Evolutionary conservation across 1,139 yeast genomes (phyloP).

Genomic region (Protomyces macrosporus): DNA sequence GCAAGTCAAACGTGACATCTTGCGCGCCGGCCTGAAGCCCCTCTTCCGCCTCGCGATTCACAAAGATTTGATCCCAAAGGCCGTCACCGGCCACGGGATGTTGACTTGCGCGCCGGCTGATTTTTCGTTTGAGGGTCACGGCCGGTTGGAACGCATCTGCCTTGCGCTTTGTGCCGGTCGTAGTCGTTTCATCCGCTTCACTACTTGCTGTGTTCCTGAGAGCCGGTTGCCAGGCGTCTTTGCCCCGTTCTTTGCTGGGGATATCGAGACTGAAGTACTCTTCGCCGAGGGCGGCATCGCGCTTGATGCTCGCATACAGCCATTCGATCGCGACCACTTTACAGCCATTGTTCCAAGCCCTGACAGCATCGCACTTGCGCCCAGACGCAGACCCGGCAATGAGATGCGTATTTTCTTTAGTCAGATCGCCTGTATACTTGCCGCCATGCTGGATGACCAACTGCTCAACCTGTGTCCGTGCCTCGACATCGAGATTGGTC

Average conservation of each 20-base stretch:
- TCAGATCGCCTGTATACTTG: slow-evolving; percentile 51
- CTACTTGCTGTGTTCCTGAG: not conserved
- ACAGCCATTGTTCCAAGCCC: slow-evolving; percentile 52
- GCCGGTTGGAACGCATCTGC: not conserved
- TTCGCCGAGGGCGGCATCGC: slow-evolving; percentile 29
- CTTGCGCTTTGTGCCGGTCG: not conserved
- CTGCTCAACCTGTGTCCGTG: slow-evolving; percentile 41
- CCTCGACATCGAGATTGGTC: slow-evolving; percentile 46
- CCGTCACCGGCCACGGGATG: not conserved
- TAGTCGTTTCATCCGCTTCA: not conserved
- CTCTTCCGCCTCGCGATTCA: not conserved
- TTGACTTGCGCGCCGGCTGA: not conserved
- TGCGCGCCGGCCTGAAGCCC: not conserved
- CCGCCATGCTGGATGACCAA: slow-evolving; percentile 56
- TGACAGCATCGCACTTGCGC: slow-evolving; percentile 56
- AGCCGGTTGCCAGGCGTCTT: slow-evolving; percentile 6
- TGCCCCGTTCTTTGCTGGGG: slow-evolving; percentile 4
- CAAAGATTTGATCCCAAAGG: not conserved
- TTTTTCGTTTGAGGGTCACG: not conserved
- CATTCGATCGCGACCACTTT: slow-evolving; percentile 72
- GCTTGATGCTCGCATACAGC: slow-evolving; percentile 41
- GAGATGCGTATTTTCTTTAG: slow-evolving; percentile 49
- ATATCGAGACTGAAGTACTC: slow-evolving; percentile 19
- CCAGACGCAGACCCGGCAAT: slow-evolving; percentile 55
- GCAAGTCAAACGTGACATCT: not conserved